Evolutionary conservation across 768 basidiomycete species (phyloP).

Genomic region (Stropharia rugosoannulata): DNA sequence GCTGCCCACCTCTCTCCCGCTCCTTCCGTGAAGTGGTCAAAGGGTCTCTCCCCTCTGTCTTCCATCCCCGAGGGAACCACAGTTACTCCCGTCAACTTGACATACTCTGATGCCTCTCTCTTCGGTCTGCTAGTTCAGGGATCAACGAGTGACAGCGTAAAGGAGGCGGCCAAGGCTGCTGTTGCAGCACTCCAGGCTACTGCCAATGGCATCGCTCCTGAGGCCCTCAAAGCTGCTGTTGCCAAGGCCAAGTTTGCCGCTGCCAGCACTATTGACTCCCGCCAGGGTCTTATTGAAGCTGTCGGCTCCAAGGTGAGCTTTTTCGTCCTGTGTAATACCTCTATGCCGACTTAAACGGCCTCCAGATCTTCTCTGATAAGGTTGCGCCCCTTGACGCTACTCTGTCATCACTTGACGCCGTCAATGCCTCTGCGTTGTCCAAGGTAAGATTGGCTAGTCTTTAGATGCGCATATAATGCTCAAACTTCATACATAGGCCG

Average conservation of each 20-base stretch:
- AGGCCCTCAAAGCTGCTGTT: conserved; percentile 78
- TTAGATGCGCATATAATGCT: neutral
- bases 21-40: conserved; percentile 85
- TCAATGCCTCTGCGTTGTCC: conserved; percentile 63
- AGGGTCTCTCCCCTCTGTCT: conserved; percentile 69
- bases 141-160: conserved; percentile 57
- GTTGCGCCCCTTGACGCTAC: conserved; percentile 57
- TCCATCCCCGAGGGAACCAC: conserved; percentile 58
- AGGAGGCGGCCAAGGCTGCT: conserved; percentile 66
- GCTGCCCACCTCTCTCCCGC: conserved; percentile 77
- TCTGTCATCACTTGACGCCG: conserved; percentile 69
- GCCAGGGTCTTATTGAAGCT: conserved; percentile 62
- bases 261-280: conserved; percentile 66
- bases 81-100: conserved; percentile 74
- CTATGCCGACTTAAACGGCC: neutral
- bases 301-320: conserved; percentile 64
- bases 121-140: conserved; percentile 84
- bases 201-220: conserved; percentile 56
- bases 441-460: conserved; percentile 48
- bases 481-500: conserved; percentile 42
- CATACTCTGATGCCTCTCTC: conserved; percentile 90
- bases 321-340: conserved; percentile 2
- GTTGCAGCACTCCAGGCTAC: conserved; percentile 67
- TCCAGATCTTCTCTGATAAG: conserved; percentile 58
- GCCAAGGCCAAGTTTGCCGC: conserved; percentile 87